Conservation (phyloP, 2,329 filamentous ascomycete species). For the Aspergillus melleus region DNA sequence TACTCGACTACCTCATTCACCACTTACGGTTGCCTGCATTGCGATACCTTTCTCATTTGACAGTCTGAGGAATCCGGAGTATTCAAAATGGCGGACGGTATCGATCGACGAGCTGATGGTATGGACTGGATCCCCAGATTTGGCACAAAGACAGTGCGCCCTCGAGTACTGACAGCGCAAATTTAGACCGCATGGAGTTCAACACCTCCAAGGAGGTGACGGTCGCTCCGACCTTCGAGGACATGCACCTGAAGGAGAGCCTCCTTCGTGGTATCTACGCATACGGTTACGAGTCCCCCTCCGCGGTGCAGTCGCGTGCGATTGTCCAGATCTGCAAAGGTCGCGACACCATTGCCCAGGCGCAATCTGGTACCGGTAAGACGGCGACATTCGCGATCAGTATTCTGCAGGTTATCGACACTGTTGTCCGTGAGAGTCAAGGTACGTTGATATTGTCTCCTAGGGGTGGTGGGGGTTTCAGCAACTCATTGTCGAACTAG, state of each 20-base stretch:
- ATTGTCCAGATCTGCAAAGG: constrained; percentile 99
- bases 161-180: constrained; percentile 27
- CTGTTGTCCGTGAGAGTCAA: constrained; percentile 86
- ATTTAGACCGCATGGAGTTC: constrained; percentile 88
- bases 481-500: constrained; percentile 39
- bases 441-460: constrained; percentile 39
- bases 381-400: constrained; percentile 96
- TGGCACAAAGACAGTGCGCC: not conserved
- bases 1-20: constrained; percentile 1
- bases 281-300: constrained; percentile 97
- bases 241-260: constrained; percentile 97
- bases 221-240: constrained; percentile 86
- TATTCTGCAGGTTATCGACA: constrained; percentile 94
- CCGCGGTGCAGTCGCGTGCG: constrained; percentile 93
- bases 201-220: constrained; percentile 97
- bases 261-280: constrained; percentile 96
- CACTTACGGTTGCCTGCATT: constrained; percentile 9
- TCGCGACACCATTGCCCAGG: constrained; percentile 96
- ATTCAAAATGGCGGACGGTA: constrained; percentile 79
- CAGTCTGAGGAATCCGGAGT: constrained; percentile 4
- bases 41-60: constrained; percentile 10
- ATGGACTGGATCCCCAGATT: constrained; percentile 12
- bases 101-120: constrained; percentile 86
- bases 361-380: constrained; percentile 95
- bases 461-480: not conserved